Percentiles rank a stretch among this genome's conserved stretches.
Conservation (phyloP, 2,329 filamentous ascomycete species). For the Zymoseptoria tritici region DNA sequence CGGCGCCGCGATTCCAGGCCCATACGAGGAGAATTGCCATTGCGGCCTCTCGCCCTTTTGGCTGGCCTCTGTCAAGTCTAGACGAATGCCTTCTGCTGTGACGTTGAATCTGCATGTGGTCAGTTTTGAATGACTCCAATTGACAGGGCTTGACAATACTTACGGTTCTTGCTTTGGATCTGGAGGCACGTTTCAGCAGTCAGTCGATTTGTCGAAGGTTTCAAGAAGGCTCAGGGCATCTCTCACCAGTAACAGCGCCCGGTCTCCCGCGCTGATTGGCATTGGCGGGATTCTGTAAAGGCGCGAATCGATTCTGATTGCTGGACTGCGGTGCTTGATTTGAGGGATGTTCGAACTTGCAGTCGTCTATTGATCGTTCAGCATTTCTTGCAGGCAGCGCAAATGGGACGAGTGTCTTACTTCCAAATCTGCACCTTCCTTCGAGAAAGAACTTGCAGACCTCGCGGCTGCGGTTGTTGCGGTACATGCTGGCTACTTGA, state of each 20-base stretch:
- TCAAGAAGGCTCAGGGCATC: not conserved
- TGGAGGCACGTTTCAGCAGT: not conserved
- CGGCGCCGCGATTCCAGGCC: constrained; percentile 67
- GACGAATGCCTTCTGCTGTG: constrained; percentile 49
- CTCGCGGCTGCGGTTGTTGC: constrained; percentile 1
- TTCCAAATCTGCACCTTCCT: constrained; percentile 58
- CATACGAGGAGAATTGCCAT: constrained; percentile 85
- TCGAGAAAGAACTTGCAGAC: constrained; percentile 60
- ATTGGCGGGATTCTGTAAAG: constrained; percentile 33
- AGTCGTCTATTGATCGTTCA: constrained; percentile 40
- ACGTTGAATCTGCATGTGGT: constrained; percentile 43
- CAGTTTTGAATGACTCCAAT: not conserved
- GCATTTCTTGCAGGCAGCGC: not conserved
- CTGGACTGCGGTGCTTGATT: constrained; percentile 22
- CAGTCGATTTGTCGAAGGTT: not conserved
- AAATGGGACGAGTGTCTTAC: constrained; percentile 36
- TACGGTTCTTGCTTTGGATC: not conserved
- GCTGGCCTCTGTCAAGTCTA: constrained; percentile 40
- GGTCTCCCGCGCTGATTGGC: constrained; percentile 21
- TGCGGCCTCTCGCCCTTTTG: constrained; percentile 62
- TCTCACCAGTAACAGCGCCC: constrained; percentile 16
- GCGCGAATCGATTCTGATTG: constrained; percentile 52
- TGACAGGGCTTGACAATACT: not conserved
- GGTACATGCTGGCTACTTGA: not conserved
- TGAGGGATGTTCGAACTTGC: constrained; percentile 54